phyloP scores from a whole-genome alignment of 768 basidiomycete species.

The Tephrocybe sp. region DNA sequence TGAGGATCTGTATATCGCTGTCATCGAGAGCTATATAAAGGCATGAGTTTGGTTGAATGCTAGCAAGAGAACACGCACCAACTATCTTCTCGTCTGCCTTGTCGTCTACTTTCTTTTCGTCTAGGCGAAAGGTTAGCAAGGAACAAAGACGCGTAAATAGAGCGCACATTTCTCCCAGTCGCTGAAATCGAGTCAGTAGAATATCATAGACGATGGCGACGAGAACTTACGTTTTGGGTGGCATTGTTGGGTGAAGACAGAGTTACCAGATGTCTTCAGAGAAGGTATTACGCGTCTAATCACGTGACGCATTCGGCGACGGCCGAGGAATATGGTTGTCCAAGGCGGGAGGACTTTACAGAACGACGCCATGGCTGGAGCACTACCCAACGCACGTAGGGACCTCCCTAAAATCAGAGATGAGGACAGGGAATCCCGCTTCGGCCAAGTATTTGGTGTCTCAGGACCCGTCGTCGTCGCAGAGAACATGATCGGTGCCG shows the following conservation, averaged over 20 bases:
- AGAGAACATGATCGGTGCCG: constrained; percentile 91
- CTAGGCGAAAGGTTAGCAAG: constrained; percentile 34
- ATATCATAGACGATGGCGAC: constrained; percentile 10
- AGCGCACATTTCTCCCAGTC: constrained; percentile 97
- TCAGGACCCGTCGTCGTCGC: constrained; percentile 99
- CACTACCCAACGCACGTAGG: constrained; percentile 85
- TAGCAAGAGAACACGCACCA: constrained; percentile 39
- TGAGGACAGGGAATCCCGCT: constrained; percentile 85
- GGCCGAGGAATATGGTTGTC: constrained; percentile 10
- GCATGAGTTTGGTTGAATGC: constrained; percentile 8
- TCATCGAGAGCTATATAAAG: constrained; percentile 79
- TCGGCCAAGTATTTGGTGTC: constrained; percentile 90
- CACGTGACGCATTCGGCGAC: constrained; percentile 24
- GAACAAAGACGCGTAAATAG: background rate
- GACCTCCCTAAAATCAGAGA: constrained; percentile 85
- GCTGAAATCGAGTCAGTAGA: constrained; percentile 36
- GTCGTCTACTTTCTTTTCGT: constrained; percentile 81
- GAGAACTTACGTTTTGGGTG: constrained; percentile 88
- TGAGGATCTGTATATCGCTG: constrained; percentile 97
- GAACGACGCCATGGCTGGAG: constrained; percentile 72
- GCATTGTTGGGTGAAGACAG: constrained; percentile 51
- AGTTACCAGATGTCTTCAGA: constrained; percentile 7
- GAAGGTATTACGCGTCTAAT: constrained; percentile 30
- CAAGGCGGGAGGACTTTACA: background rate
- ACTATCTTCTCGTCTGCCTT: constrained; percentile 95